Evolutionary conservation across 768 basidiomycete species (phyloP).

Genomic region (Tubosaeta sp.): DNA sequence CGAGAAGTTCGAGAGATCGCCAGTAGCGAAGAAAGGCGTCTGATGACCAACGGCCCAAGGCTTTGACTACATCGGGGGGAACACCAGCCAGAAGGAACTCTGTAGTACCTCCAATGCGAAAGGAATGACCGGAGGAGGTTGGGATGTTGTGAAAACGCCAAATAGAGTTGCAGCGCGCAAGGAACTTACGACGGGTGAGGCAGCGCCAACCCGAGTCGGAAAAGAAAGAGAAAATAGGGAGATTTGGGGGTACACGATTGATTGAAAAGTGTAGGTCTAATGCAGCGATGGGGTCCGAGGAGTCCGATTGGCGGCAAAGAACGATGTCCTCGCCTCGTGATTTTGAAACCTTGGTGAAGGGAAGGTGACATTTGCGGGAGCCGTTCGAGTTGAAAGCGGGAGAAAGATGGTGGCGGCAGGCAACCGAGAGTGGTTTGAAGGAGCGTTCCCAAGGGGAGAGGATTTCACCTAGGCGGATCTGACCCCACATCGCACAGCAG

Average conservation of each 20-base stretch:
- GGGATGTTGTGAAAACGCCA: constrained; percentile 14
- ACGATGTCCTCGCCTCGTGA: constrained; percentile 29
- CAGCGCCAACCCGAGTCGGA: constrained; percentile 3
- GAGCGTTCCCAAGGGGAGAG: background rate
- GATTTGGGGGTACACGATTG: background rate
- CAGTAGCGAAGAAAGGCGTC: constrained; percentile 34
- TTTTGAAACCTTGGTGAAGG: constrained; percentile 11
- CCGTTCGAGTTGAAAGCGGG: background rate
- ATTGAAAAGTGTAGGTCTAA: constrained; percentile 8
- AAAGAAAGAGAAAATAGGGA: background rate
- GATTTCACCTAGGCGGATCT: background rate
- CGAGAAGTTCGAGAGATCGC: constrained; percentile 7
- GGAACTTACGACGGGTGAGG: constrained; percentile 17
- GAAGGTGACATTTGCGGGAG: background rate
- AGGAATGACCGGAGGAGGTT: constrained; percentile 26
- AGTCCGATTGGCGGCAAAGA: constrained; percentile 27
- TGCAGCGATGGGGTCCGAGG: constrained; percentile 15
- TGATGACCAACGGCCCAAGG: constrained; percentile 31
- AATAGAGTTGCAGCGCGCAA: constrained; percentile 25
- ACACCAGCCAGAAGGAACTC: constrained; percentile 28
- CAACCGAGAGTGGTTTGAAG: background rate
- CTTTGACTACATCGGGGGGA: constrained; percentile 29
- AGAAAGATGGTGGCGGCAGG: background rate
- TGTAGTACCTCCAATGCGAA: constrained; percentile 34
- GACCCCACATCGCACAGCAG: constrained; percentile 3